Evolutionary conservation across 805 yeast genomes (phyloP), one percentile per base, ranked within the genome.

Genomic region (Ogataea ganodermae): DNA sequence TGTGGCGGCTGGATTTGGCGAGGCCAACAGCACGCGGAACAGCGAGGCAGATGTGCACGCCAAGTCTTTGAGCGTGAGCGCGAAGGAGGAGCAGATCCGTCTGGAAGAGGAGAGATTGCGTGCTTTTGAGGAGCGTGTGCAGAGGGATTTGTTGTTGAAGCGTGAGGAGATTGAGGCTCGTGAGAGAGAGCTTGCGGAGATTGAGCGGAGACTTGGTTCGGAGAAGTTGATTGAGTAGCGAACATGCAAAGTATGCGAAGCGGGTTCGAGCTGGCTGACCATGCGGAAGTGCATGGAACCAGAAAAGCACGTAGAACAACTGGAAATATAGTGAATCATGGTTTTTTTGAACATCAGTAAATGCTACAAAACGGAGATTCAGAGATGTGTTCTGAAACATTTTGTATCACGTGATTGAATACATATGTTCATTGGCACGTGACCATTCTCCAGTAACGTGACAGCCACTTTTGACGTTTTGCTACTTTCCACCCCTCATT

Each of bases 61-160:
- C 27, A 30, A 12, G 28, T 20, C 17, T 17, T 20, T 36, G 17
- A 23, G 43, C 9, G 45, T 43, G 10, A 43, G 41, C 27, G 60
- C 58, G 32, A 87, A 92, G 67, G 97, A 90, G 67, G 96, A 89
- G 68, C 95, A 89, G 69, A 86, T 89, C 60, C 83, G 87, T 60
- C 72, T 84, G 44, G 97, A 90, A 68, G 97, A 90, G 70, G 96
- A 88, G 69, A 80, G 95, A 69, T 76, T 90, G 62, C 83, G 78
- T 61, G 86, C 88, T 36, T 88, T 87, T 65, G 97, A 90, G 70
- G 89, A 84, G 67, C 76, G 94, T 58, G 95, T 90, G 21, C 96
- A 90, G 69, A 87, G 84, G 62, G 96, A 89, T 67, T 75, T 90
- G 64, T 73, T 86, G 62, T 75, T 77, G 65, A 88, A 90, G 73